Evolutionary conservation across 1,284 basidiomycete species (phyloP).

Genomic region (Boletus subluridellus): DNA sequence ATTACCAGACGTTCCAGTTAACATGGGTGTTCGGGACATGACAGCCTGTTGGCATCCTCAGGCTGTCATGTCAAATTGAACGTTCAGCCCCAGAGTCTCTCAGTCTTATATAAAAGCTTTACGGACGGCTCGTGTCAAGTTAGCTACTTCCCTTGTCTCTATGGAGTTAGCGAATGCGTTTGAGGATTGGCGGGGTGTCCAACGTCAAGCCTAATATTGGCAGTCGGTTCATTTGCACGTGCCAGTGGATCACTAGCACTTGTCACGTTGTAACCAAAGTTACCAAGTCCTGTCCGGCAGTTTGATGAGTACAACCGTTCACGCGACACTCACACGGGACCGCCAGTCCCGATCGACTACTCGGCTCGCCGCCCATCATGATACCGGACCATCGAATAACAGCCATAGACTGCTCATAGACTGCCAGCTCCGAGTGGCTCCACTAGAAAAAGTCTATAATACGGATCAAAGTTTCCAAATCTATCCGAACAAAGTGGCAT

Average conservation of each 20-base stretch:
- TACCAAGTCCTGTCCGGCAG: too few relatives aligned
- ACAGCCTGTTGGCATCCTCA: not conserved
- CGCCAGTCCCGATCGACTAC: not conserved
- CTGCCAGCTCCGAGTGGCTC: not conserved
- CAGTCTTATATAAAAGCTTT: not conserved
- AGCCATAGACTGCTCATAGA: not conserved
- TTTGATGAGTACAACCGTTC: not conserved
- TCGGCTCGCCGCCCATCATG: not conserved
- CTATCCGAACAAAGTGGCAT: not conserved
- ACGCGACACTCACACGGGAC: not conserved
- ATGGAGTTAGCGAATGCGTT: not conserved
- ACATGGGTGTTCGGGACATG: too few relatives aligned
- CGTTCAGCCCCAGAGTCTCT: too few relatives aligned
- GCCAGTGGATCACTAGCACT: not conserved
- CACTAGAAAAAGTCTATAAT: not conserved
- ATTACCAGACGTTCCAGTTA: too few relatives aligned
- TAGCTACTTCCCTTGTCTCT: not conserved
- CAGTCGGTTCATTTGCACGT: not conserved
- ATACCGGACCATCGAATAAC: not conserved
- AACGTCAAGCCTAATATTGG: not conserved
- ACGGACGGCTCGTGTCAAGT: not conserved
- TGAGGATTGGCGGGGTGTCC: not conserved
- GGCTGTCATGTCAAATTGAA: not conserved
- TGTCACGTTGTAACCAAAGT: not conserved
- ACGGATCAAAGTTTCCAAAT: slow-evolving; percentile 7